Conservation (phyloP, 176 grass and related monocot genomes). For the Luzula sylvatica region DNA sequence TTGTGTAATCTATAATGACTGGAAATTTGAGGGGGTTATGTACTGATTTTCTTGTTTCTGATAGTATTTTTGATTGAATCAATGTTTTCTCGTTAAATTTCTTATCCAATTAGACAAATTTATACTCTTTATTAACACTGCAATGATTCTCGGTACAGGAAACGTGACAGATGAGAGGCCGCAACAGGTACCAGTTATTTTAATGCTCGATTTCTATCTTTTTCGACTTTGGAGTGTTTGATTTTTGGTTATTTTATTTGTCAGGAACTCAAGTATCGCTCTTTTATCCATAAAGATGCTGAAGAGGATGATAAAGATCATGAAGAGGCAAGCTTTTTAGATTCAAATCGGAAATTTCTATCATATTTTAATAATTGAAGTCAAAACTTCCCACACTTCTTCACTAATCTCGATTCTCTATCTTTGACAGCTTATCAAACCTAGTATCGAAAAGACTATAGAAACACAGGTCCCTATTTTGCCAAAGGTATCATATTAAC, state of each 20-base stretch:
- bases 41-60: not conserved
- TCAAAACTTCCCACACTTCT: not conserved
- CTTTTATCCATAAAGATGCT: not conserved
- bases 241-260: slow-evolving; percentile 14
- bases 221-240: not conserved
- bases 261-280: not conserved
- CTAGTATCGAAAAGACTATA: slow-evolving; percentile 10
- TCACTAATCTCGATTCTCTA: not conserved
- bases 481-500: slow-evolving; percentile 9
- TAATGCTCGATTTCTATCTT: not conserved
- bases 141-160: slow-evolving; percentile 38
- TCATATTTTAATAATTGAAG: not conserved
- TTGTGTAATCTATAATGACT: no score
- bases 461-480: slow-evolving; percentile 13
- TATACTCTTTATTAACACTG: not conserved
- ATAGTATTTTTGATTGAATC: not conserved
- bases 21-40: not conserved
- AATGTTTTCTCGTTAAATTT: no score
- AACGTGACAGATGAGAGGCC: slow-evolving; percentile 82
- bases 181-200: slow-evolving; percentile 41
- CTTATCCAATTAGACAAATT: not conserved
- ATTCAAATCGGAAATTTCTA: not conserved
- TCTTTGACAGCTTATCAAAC: slow-evolving; percentile 5
- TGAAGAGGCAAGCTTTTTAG: slow-evolving; percentile 25
- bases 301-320: slow-evolving; percentile 38